These are phyloP conservation scores for Glaciozyma antarctica DNA, from an alignment of 768 basidiomycete genomes.

Conservation along the genomic window DNA sequence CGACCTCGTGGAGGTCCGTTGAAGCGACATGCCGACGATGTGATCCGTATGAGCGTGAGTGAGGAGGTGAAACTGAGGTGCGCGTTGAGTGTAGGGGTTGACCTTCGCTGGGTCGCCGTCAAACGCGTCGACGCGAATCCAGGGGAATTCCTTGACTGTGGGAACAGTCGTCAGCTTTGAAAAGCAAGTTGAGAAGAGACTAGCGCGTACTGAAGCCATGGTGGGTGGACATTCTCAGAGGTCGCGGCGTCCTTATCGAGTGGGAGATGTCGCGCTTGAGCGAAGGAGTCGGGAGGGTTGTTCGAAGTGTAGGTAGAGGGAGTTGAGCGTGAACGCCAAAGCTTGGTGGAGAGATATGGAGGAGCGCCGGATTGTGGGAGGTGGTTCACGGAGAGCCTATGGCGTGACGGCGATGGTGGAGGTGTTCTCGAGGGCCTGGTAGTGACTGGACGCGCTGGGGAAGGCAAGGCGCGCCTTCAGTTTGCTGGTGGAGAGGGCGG, in stretches of 20 bases:
- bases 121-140: conserved; percentile 81
- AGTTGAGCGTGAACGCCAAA: too few relatives aligned
- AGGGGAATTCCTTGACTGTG: conserved; percentile 46
- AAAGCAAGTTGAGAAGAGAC: neutral
- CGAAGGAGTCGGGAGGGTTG: too few relatives aligned
- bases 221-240: conserved; percentile 9
- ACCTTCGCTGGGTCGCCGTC: conserved; percentile 41
- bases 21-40: conserved; percentile 41
- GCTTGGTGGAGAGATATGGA: too few relatives aligned
- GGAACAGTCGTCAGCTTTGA: conserved; percentile 4
- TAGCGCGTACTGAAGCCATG: conserved; percentile 25
- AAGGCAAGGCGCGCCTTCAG: too few relatives aligned
- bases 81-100: conserved; percentile 36
- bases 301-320: too few relatives aligned
- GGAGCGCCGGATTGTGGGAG: too few relatives aligned
- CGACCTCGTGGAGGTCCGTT: neutral
- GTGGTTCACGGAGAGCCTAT: too few relatives aligned
- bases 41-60: conserved; percentile 88
- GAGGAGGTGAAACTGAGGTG: conserved; percentile 57
- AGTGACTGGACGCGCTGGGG: too few relatives aligned
- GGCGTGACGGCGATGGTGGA: too few relatives aligned
- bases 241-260: neutral
- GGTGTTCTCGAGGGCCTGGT: too few relatives aligned
- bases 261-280: too few relatives aligned
- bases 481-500: too few relatives aligned